Evolutionary conservation across 495 filamentous ascomycete species (phyloP), one percentile per base, ranked within the genome.

Genomic region (Xylaria scruposa): DNA sequence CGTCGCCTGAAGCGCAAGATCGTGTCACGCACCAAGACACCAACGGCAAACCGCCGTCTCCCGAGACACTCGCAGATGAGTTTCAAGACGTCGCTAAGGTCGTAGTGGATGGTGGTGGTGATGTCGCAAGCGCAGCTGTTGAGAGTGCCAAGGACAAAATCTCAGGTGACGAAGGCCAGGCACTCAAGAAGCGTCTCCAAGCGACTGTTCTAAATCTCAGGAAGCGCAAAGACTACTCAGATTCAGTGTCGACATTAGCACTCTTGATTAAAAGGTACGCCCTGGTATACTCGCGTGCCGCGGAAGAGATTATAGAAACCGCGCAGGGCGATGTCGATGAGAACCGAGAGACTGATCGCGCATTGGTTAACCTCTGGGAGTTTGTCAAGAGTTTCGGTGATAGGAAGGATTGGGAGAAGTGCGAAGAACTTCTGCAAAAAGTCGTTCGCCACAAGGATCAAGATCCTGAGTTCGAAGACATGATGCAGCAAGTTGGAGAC

Each of bases 381-480:
- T 82, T 98, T 17, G 70, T 97, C 15, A 92, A 87, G 70, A 91
- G 90, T 1, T 95, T 97, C 75, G 95, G 95, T 6, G 88, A 93
- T 69, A 78, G 78, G 40, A 78, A 88, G 44, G 89, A 93, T 72
- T 98, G 95, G 95, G 82, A 94, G 36, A 84, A 85, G 56, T 85
- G 95, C 0, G 89, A 94, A 78, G 75, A 88, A 29, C 83, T 85
- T 12, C 88, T 93, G 75, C 85, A 91, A 40, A 82, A 87, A 65
- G 88, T 97, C 64, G 80, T 96, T 83, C 83, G 87, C 49, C 93
- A 97, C 80, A 88, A 90, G 4, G 85, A 92, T 61, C 89, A 87
- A 33, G 93, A 97, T 76, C 92, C 92, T 0, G 89, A 97, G 47
- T 97, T 97, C 73, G 95, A 98, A 73, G 78, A 86, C 31, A 78